Evolutionary conservation across 805 yeast species (phyloP).

Genomic region (Pichia deserticola): DNA sequence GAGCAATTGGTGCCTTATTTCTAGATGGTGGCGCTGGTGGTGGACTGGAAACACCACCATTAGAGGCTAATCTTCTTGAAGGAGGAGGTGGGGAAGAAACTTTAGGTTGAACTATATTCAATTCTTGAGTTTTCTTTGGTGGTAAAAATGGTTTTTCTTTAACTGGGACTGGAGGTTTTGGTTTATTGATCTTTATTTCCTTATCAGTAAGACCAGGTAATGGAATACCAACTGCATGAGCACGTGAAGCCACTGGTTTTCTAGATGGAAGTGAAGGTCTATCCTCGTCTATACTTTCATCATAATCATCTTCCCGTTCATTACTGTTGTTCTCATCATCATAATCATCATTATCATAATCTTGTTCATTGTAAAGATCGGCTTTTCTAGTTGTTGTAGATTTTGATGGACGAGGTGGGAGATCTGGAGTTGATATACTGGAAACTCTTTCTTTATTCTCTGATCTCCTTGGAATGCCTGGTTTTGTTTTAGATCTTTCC

Average conservation of each 20-base stretch:
- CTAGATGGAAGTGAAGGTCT: conserved; percentile 22
- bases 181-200: neutral
- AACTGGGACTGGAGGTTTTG: neutral
- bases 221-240: conserved; percentile 5
- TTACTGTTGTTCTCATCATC: neutral
- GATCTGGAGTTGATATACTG: no score
- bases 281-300: conserved; percentile 18
- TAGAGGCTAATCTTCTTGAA: neutral
- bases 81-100: conserved; percentile 7
- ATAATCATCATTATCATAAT: neutral
- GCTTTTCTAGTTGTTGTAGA: neutral
- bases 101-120: neutral
- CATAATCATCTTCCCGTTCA: neutral
- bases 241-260: conserved; percentile 6
- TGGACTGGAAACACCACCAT: neutral
- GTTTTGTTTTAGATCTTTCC: neutral
- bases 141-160: conserved; percentile 11
- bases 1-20: conserved; percentile 14
- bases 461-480: neutral
- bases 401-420: no score
- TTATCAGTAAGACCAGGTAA: conserved; percentile 3
- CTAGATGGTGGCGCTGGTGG: conserved; percentile 33
- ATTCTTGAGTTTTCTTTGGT: neutral
- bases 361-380: neutral
- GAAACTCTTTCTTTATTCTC: neutral